Evolutionary conservation across 2,329 filamentous ascomycete species (phyloP).

Genomic region (Microthyrium microscopicum): DNA sequence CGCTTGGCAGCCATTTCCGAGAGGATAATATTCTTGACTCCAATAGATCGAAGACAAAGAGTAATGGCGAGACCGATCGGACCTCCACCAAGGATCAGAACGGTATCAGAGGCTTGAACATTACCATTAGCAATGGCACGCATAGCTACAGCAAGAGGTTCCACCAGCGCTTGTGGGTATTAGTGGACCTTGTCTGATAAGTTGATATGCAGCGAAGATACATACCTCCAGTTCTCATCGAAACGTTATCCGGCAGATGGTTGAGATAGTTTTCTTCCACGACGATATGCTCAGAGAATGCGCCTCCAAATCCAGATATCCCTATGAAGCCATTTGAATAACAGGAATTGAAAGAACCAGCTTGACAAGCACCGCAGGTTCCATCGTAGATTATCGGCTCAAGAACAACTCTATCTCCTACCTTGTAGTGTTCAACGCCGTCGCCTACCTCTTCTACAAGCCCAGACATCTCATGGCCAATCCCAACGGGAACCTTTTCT

Average conservation of each 20-base stretch:
- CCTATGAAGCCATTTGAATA: conserved; percentile 38
- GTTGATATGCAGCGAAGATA: too few species aligned
- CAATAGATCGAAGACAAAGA: conserved; percentile 27
- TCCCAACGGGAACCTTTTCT: conserved; percentile 25
- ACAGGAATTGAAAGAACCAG: conserved; percentile 36
- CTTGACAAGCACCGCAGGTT: conserved; percentile 33
- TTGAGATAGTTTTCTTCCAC: conserved; percentile 30
- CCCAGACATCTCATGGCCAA: conserved; percentile 36
- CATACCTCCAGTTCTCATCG: conserved; percentile 33
- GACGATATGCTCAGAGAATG: conserved; percentile 33
- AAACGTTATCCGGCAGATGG: conserved; percentile 33
- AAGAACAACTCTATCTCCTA: conserved; percentile 50
- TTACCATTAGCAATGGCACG: conserved; percentile 36
- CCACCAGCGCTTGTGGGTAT: conserved; percentile 28
- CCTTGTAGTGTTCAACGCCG: conserved; percentile 25
- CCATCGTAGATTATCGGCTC: conserved; percentile 40
- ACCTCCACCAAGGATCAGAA: conserved; percentile 35
- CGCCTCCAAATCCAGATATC: conserved; percentile 34
- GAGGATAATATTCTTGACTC: conserved; percentile 33
- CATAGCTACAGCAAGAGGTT: conserved; percentile 39
- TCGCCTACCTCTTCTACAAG: conserved; percentile 30
- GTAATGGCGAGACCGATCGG: conserved; percentile 36
- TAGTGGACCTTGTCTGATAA: too few species aligned
- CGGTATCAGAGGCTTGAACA: conserved; percentile 29
- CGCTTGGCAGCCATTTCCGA: conserved; percentile 32